Evolutionary conservation across 495 filamentous ascomycete genomes (phyloP), one percentile per base, ranked within the genome.

Genomic region (Hypoxylon intermedium): DNA sequence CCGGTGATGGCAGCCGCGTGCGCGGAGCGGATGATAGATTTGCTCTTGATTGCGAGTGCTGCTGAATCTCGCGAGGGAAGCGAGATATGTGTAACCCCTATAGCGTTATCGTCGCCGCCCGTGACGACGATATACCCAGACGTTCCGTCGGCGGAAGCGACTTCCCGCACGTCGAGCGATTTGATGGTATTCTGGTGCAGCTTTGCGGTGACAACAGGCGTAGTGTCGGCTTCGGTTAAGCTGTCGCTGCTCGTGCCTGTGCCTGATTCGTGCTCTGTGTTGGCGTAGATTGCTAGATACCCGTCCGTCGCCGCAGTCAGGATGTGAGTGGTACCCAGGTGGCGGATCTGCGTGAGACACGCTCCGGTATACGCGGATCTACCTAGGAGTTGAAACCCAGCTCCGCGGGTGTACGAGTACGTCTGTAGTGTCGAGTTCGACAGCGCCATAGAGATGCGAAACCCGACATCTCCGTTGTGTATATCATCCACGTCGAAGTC

Each of bases 1-100:
- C 87, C 86, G 0, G 89, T 94, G 0, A 96, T 75, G 0, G 91
- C 91, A 0, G 90, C 87, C 2, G 91, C 86, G 72, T 98, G 94
- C 0, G 93, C 92, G 15, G 85, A 79, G 16, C 80, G 81, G 7
- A 97, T 75, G 0, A 89, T 76, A 0, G 84, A 69, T 9, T 84
- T 84, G 37, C 63, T 69, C 3, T 44, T 16, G 7, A 77, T 44
- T 20, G 50, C 58, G 40, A 73, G 5, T 9, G 4, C 12, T 9
- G 19, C 1, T 60, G 40, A 2, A 6, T 24, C 3, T 6, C 0
- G 65, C 66, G 37, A 50, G 42, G 37, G 86, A 53, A 21, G 11
- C 21, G 24, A 7, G 11, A 58, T 20, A 28, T 82, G 74, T 0
- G 85, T 81, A 7, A 93, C 64, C 0, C 81, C 83, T 0, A 96